phyloP scores from a whole-genome alignment of 108 stramenopile species.

The Stephanodiscus triporus region DNA sequence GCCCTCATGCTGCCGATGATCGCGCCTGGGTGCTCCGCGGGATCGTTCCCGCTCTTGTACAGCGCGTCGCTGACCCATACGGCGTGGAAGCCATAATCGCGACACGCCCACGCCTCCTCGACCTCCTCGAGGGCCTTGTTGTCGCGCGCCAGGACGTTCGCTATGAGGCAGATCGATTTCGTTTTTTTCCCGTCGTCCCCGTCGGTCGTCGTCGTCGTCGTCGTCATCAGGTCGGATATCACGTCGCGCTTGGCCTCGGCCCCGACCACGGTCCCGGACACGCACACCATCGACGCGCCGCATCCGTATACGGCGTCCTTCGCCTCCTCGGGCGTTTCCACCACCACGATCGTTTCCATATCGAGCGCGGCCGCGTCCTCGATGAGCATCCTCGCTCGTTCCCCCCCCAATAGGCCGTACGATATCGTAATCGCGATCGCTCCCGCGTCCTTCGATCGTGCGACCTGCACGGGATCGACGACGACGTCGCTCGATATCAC shows the following conservation, averaged over 20 bases:
- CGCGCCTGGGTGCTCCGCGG: slow-evolving; percentile 81
- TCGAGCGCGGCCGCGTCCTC: slow-evolving; percentile 56
- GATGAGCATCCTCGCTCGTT: slow-evolving; percentile 39
- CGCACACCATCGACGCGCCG: slow-evolving; percentile 65
- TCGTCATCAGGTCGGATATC: slow-evolving; percentile 51
- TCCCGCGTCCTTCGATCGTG: slow-evolving; percentile 59
- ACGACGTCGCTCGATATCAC: slow-evolving; percentile 82
- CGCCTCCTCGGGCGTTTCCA: slow-evolving; percentile 67
- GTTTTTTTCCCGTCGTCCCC: too few species aligned
- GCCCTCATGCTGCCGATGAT: slow-evolving; percentile 82
- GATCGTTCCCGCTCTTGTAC: slow-evolving; percentile 83
- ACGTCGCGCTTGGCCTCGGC: slow-evolving; percentile 56
- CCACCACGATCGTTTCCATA: slow-evolving; percentile 69
- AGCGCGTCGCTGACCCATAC: slow-evolving; percentile 85
- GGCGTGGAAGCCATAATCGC: slow-evolving; percentile 84
- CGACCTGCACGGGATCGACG: slow-evolving; percentile 86
- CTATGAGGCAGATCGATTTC: slow-evolving; percentile 65
- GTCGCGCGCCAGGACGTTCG: slow-evolving; percentile 69
- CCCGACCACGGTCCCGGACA: slow-evolving; percentile 47
- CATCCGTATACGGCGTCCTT: slow-evolving; percentile 62
- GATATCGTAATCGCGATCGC: slow-evolving; percentile 61
- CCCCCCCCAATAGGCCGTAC: slow-evolving; percentile 63
- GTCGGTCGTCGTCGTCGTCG: slow-evolving; percentile 32
- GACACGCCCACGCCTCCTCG: slow-evolving; percentile 85
- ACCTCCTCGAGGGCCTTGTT: slow-evolving; percentile 83